Percentiles rank a stretch among this genome's conserved stretches.
phyloP scores from a whole-genome alignment of 192 early-diverging fungal genomes.

The Coemansia sp. region DNA sequence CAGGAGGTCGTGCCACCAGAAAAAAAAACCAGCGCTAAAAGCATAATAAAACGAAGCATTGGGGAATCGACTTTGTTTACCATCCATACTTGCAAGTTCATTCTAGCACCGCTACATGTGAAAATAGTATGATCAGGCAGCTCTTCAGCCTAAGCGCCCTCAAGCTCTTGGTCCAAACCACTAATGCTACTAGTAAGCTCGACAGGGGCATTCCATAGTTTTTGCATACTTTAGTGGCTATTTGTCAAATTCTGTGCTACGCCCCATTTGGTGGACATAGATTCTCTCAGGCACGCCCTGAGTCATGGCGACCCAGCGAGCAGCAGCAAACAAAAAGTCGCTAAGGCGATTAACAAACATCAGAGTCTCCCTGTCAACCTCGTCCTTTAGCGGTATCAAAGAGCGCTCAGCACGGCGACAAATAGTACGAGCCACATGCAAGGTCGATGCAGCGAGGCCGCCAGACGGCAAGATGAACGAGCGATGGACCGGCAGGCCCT shows the following conservation, averaged over 20 bases:
- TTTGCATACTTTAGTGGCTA: background rate
- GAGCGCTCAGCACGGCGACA: constrained; percentile 86
- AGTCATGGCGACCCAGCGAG: constrained; percentile 71
- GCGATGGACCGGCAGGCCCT: constrained; percentile 66
- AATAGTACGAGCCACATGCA: constrained; percentile 83
- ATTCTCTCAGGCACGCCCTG: constrained; percentile 72
- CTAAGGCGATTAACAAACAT: constrained; percentile 61
- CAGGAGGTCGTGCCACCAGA: too few species aligned
- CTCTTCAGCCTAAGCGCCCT: background rate
- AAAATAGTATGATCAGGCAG: background rate
- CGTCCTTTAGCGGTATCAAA: constrained; percentile 66
- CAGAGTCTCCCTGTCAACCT: constrained; percentile 26
- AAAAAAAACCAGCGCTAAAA: background rate
- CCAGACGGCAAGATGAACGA: constrained; percentile 93
- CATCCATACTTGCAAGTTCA: background rate
- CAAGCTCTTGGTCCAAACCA: background rate
- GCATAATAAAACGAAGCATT: background rate
- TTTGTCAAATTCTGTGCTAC: constrained; percentile 42
- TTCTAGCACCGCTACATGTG: background rate
- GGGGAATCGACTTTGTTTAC: background rate
- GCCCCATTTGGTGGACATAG: constrained; percentile 58
- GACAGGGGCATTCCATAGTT: too few species aligned
- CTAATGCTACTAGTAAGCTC: background rate
- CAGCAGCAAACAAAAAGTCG: constrained; percentile 90
- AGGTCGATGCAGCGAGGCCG: constrained; percentile 71